These are phyloP conservation scores for Dicorynia guianensis DNA, from an alignment of 306 rosid species.

Conservation along the genomic window DNA sequence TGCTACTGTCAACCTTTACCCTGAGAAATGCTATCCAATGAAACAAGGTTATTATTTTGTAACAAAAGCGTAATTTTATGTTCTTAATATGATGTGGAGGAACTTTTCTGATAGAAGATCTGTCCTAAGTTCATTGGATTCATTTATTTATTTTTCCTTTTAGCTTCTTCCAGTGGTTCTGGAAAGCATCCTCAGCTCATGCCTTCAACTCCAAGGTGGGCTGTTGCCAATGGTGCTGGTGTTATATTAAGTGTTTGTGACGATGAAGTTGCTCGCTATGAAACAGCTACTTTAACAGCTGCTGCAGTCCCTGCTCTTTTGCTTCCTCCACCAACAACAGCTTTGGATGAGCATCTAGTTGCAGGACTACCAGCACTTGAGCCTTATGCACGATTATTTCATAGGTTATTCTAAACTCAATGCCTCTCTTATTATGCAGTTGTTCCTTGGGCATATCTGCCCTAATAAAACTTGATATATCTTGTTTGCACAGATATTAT, in stretches of 20 bases:
- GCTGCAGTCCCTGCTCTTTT: slow-evolving; percentile 96
- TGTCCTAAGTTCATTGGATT: slow-evolving; percentile 11
- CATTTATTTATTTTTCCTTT: slow-evolving; percentile 36
- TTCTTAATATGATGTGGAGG: slow-evolving; percentile 3
- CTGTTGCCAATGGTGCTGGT: slow-evolving; percentile 99
- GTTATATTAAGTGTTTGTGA: slow-evolving; percentile 97
- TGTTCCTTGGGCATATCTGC: slow-evolving; percentile 26
- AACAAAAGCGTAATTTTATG: background rate
- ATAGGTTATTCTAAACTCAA: slow-evolving; percentile 66
- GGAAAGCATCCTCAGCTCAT: slow-evolving; percentile 98
- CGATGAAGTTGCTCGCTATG: slow-evolving; percentile 95
- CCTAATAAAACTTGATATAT: slow-evolving; percentile 9
- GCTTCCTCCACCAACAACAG: slow-evolving; percentile 99
- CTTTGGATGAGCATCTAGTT: slow-evolving; percentile 96
- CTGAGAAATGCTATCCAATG: no score
- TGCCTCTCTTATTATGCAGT: slow-evolving; percentile 12
- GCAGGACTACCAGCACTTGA: slow-evolving; percentile 99
- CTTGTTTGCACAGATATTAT: slow-evolving; percentile 71
- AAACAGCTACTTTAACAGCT: slow-evolving; percentile 95
- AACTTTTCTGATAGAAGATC: background rate
- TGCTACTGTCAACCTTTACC: no score
- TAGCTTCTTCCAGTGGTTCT: slow-evolving; percentile 92
- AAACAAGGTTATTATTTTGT: no score
- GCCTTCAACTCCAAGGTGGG: slow-evolving; percentile 98
- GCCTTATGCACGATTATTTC: slow-evolving; percentile 97